These are phyloP conservation scores for Oryza meridionalis DNA, from an alignment of 176 grass and related monocot species.

Conservation along the genomic window DNA sequence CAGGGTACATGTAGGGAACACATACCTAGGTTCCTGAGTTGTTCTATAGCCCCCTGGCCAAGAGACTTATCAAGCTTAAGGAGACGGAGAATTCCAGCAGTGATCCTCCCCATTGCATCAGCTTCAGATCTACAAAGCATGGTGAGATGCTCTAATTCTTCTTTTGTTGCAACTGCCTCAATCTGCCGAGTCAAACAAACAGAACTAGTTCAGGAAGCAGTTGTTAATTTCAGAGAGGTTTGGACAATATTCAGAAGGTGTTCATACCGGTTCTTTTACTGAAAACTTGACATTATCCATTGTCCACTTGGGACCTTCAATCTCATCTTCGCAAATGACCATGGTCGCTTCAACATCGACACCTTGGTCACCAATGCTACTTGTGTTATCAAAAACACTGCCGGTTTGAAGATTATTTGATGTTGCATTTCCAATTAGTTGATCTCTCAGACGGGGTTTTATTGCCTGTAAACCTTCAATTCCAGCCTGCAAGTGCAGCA, in stretches of 20 bases:
- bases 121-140: constrained; percentile 86
- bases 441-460: constrained; percentile 67
- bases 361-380: constrained; percentile 59
- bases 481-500: constrained; percentile 62
- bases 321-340: constrained; percentile 61
- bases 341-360: constrained; percentile 84
- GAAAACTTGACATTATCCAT: constrained; percentile 97
- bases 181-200: constrained; percentile 59
- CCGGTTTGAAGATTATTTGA: constrained; percentile 44
- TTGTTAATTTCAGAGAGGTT: constrained; percentile 20
- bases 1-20: constrained; percentile 10
- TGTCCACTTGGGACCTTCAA: constrained; percentile 74
- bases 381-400: constrained; percentile 27
- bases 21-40: constrained; percentile 91
- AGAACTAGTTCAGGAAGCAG: constrained; percentile 31
- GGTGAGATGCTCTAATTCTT: constrained; percentile 86
- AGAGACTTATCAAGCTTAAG: constrained; percentile 97
- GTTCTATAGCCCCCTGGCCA: constrained; percentile 81
- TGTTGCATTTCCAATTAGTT: constrained; percentile 42
- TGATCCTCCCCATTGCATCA: constrained; percentile 93
- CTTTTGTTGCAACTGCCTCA: constrained; percentile 87
- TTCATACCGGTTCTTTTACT: constrained; percentile 83
- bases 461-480: constrained; percentile 92
- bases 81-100: constrained; percentile 87
- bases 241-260: constrained; percentile 31